Base-by-base conservation (phyloP, 1,284 basidiomycete species). In the Rhodotorula sp. region DNA sequence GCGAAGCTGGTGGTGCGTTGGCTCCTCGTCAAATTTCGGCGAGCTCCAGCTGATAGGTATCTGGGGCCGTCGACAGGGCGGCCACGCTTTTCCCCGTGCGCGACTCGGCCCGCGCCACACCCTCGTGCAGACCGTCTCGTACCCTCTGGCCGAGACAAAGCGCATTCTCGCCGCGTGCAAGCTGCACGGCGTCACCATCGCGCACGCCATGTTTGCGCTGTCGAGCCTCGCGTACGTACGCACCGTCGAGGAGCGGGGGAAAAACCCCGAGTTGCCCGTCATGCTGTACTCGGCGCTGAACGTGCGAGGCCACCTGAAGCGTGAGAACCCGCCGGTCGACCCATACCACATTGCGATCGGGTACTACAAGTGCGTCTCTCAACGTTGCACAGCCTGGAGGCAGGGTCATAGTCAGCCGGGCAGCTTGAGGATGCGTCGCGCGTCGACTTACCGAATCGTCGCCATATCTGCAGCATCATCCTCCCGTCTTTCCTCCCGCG, bases 261-360 rank as follows among this genome's bases (percentile, higher is more conserved):
- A 53, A 7, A 27, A 59, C 1, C 41, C 45, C 17, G 84, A 87
- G 70, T 80, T 87, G 60, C 90, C 90, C 9, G 85, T 84, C 68
- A 86, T 91, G 86, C 88, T 91, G 86, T 92, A 91, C 80, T 89
- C 89, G 14, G 90, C 90, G 17, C 83, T 91, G 58, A 91, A 91
- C 80, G 81, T 91, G 57, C 86, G 90, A 12, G 87, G 89, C 2
- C 86, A 87, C 78, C 82, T 90, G 67, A 75, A 81, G 57, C 44
- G 48, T 50, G 54, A 46, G 7, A 61, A 57, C 82, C 14, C 78
- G 83, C 41, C 48, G n/a, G 27, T 13, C 13, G 76, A 80, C 19
- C 90, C 89, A 82, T 90, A 88, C 87, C 90, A 87, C 82, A 84
- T 91, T 56, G 87, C 89, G 8, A 87, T 91, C 70, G 71, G 62